Evolutionary conservation across 139 green algal species (phyloP), one percentile per base, ranked within the genome.

Genomic region (Chlorella sorokiniana): DNA sequence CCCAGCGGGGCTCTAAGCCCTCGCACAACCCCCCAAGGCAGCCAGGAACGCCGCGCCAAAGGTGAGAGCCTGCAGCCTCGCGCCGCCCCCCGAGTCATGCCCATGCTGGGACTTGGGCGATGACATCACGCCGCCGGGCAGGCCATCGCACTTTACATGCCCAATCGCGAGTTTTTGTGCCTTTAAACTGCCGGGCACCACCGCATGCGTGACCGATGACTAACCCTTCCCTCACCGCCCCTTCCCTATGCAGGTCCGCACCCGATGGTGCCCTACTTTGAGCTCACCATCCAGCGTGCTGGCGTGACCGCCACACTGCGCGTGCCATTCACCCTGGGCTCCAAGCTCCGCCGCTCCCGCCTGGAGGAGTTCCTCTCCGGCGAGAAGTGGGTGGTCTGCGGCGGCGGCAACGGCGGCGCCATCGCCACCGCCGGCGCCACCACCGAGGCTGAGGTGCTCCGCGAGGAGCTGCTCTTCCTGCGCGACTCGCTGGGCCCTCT

Each of bases 391-490:
- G 25, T 23, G 7, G 68, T 56, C 23, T 45, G 68, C 25, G 33
- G 68, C 40, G 68, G 40, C 41, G 27, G 35, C 41, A 4, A 10
- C 4, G 8, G 25, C 68, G 40, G 25, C 8, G 3, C 27, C 5
- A 9, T 45, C 40, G 4, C 20, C 4, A 10, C 9, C 20, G 67
- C 4, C 41, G 20, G 41, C 4, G 68, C 6, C 40, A 45, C 35
- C 64, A 44, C 33, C 68, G 68, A 54, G 41, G 40, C 68, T 14
- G 27, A 45, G 42, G 68, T n/a, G 4, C 61, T 41, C 1, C n/a
- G n/a, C 11, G 68, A 25, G 10, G 68, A 75, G 68, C 40, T 75
- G 25, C 68, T 75, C 23, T 75, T 75, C 23, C 14, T 75, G 37
- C 40, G 68, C 22, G 68, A 59, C 68, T 45, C n/a, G 37, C 64